Evolutionary conservation across 2,329 filamentous ascomycete species (phyloP).

Genomic region (Arthrinium puccinioides): DNA sequence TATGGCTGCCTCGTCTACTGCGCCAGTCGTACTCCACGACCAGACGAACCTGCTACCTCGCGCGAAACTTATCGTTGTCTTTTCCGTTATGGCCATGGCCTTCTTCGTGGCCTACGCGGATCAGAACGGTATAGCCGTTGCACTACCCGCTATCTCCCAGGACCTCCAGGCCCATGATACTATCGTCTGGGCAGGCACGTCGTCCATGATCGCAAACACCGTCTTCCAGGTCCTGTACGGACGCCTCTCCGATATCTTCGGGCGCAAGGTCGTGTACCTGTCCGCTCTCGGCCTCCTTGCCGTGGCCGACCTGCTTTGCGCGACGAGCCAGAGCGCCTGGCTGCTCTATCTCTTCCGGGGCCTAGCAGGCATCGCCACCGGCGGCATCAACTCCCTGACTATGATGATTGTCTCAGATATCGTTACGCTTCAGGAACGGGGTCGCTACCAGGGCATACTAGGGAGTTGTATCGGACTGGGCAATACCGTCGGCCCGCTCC

Average conservation of each 20-base stretch:
- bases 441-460: constrained; percentile 26
- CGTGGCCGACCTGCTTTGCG: constrained; percentile 11
- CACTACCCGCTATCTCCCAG: constrained; percentile 1
- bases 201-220: constrained; percentile 1
- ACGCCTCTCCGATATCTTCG: constrained; percentile 4
- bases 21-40: constrained; percentile 5
- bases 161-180: not conserved
- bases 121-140: constrained; percentile 12
- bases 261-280: not conserved
- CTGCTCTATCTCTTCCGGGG: constrained; percentile 22
- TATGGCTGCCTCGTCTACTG: too few relatives aligned
- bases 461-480: constrained; percentile 13
- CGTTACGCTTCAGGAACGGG: constrained; percentile 24
- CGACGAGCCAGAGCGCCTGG: constrained; percentile 15
- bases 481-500: constrained; percentile 16
- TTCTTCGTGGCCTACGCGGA: constrained; percentile 11
- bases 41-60: constrained; percentile 8
- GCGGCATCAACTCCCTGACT: constrained; percentile 19
- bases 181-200: not conserved
- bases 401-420: constrained; percentile 29
- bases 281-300: not conserved
- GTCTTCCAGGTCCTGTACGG: constrained; percentile 3
- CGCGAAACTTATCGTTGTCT: constrained; percentile 7
- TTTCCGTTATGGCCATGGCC: constrained; percentile 5
- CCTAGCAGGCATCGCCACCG: constrained; percentile 18